Percentiles rank a stretch among this genome's conserved stretches.
Conservation (phyloP, 495 filamentous ascomycete species). For the Aspergillus haitiensis region DNA sequence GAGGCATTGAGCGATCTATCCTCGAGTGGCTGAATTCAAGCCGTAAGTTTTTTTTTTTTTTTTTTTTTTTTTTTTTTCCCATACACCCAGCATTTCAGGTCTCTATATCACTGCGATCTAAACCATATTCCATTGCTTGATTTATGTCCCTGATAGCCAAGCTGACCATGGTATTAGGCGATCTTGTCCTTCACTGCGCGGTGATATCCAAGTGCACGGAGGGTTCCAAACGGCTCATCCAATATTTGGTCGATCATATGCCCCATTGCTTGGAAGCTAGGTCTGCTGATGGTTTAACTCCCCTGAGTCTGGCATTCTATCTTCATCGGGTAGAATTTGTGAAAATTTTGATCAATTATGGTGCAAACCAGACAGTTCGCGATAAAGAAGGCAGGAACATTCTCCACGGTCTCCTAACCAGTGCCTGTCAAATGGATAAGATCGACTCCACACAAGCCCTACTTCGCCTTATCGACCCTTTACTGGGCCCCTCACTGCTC, state of each 20-base stretch:
- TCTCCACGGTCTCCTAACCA: slow-evolving; percentile 53
- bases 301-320: slow-evolving; percentile 58
- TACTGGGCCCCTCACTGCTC: slow-evolving; percentile 46
- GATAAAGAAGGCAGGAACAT: slow-evolving; percentile 57
- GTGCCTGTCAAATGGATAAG: not conserved
- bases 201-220: slow-evolving; percentile 47
- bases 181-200: slow-evolving; percentile 66
- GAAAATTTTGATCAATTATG: slow-evolving; percentile 59
- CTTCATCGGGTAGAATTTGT: slow-evolving; percentile 52
- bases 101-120: not conserved
- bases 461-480: slow-evolving; percentile 54
- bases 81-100: no score
- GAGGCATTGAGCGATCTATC: slow-evolving; percentile 61
- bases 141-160: not conserved
- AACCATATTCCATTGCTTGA: not conserved
- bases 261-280: slow-evolving; percentile 60
- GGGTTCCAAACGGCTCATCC: slow-evolving; percentile 52
- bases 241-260: slow-evolving; percentile 58
- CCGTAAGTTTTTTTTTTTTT: slow-evolving; percentile 33
- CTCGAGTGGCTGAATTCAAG: slow-evolving; percentile 58
- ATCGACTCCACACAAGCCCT: slow-evolving; percentile 21
- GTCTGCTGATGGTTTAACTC: slow-evolving; percentile 56
- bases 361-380: slow-evolving; percentile 62
- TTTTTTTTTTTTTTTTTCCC: no score
- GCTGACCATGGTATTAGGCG: slow-evolving; percentile 37